phyloP scores from a whole-genome alignment of 2,329 filamentous ascomycete genomes.

The Aspergillus sp. region DNA sequence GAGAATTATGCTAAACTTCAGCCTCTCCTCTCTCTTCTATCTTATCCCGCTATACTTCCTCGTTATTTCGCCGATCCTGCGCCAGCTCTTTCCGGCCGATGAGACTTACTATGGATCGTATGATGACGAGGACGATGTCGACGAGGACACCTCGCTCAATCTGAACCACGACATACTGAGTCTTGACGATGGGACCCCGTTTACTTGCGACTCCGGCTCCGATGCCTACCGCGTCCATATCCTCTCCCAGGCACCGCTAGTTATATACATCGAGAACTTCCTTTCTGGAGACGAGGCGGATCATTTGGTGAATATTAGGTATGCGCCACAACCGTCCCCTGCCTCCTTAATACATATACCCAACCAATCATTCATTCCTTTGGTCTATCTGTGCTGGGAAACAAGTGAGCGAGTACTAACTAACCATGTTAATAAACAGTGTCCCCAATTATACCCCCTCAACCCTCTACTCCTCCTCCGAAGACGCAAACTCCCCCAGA shows the following conservation, averaged over 20 bases:
- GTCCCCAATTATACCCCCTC: slow-evolving; percentile 49
- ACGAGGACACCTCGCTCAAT: slow-evolving; percentile 8
- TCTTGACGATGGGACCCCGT: slow-evolving; percentile 31
- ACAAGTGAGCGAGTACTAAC: not conserved
- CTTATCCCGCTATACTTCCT: slow-evolving; percentile 39
- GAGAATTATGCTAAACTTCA: slow-evolving; percentile 13
- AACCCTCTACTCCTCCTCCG: slow-evolving; percentile 46
- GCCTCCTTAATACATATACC: not conserved
- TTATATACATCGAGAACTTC: slow-evolving; percentile 61
- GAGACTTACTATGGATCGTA: slow-evolving; percentile 11
- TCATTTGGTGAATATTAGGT: slow-evolving; percentile 57
- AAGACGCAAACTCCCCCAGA: slow-evolving; percentile 46
- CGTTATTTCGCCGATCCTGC: slow-evolving; percentile 33
- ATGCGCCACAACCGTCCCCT: slow-evolving; percentile 13
- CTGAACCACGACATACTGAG: slow-evolving; percentile 32
- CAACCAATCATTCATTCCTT: too few relatives aligned
- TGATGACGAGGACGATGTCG: slow-evolving; percentile 4
- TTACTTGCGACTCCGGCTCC: slow-evolving; percentile 22
- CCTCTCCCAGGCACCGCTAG: slow-evolving; percentile 53
- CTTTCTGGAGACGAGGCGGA: slow-evolving; percentile 49
- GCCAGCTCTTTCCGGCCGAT: slow-evolving; percentile 25
- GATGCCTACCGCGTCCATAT: slow-evolving; percentile 46
- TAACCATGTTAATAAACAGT: slow-evolving; percentile 19
- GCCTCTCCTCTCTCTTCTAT: slow-evolving; percentile 35
- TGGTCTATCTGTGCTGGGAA: too few relatives aligned